These are phyloP conservation scores for Gentiana macrophylla DNA, from an alignment of 257 asterid species.

Conservation along the genomic window DNA sequence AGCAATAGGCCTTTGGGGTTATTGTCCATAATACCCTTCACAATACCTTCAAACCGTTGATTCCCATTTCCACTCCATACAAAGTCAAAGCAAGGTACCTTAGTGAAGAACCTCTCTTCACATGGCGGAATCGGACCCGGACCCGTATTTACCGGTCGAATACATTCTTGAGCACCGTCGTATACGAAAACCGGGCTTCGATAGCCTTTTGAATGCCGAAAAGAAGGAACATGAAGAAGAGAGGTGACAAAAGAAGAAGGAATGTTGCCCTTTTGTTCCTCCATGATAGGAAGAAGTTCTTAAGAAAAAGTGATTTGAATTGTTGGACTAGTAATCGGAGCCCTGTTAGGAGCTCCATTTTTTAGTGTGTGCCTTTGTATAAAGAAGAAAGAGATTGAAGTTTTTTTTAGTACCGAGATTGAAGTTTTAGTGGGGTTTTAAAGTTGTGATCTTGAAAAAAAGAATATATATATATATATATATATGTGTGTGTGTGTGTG, in stretches of 20 bases:
- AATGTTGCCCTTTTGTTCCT: constrained; percentile 15
- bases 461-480: no score
- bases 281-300: constrained; percentile 20
- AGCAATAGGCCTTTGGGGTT: constrained; percentile 15
- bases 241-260: constrained; percentile 13
- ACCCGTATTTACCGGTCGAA: constrained; percentile 3
- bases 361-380: background rate
- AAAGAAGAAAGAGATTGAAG: background rate
- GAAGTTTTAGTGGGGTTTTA: no score
- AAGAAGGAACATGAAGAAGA: constrained; percentile 19
- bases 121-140: constrained; percentile 16
- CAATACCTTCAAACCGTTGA: constrained; percentile 5
- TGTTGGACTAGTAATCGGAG: constrained; percentile 13
- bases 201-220: constrained; percentile 20
- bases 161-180: constrained; percentile 9
- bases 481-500: no score
- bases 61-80: constrained; percentile 22
- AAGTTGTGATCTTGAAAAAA: no score
- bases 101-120: constrained; percentile 12
- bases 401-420: no score
- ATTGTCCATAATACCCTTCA: constrained; percentile 12
- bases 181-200: constrained; percentile 9
- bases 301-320: constrained; percentile 14
- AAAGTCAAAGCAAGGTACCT: constrained; percentile 14
- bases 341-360: constrained; percentile 11